phyloP scores from a whole-genome alignment of 1,284 basidiomycete species.

The Ceratobasidium sp. region DNA sequence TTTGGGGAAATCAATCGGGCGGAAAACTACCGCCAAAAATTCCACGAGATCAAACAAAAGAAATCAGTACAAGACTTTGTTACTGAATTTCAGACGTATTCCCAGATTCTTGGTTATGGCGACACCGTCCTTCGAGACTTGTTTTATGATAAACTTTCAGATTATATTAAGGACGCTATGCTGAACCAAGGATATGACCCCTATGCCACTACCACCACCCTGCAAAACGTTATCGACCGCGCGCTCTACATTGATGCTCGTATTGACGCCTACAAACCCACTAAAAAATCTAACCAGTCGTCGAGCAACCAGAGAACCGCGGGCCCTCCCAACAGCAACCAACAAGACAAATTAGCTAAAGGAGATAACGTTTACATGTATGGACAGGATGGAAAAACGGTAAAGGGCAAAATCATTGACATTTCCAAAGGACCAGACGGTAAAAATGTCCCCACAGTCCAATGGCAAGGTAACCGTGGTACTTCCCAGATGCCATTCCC shows the following conservation, averaged over 20 bases:
- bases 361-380: background rate
- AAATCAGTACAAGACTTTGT: conserved; percentile 14
- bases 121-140: background rate
- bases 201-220: background rate
- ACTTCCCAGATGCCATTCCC: background rate
- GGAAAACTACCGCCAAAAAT: background rate
- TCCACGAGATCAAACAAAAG: background rate
- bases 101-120: background rate
- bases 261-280: background rate
- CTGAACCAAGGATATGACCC: background rate
- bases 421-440: no score
- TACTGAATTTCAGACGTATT: background rate
- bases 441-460: background rate
- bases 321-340: background rate
- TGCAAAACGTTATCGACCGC: background rate
- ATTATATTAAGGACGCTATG: background rate
- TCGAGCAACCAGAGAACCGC: background rate
- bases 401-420: background rate
- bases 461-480: no score
- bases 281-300: background rate
- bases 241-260: background rate
- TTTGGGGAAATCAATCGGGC: background rate
- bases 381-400: background rate
- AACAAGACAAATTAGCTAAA: background rate
- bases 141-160: conserved; percentile 15